A percentile compares a stretch with the other conserved stretches of the same genome.
Conservation (phyloP, 495 filamentous ascomycete genomes). For the Usnea hakonensis region DNA sequence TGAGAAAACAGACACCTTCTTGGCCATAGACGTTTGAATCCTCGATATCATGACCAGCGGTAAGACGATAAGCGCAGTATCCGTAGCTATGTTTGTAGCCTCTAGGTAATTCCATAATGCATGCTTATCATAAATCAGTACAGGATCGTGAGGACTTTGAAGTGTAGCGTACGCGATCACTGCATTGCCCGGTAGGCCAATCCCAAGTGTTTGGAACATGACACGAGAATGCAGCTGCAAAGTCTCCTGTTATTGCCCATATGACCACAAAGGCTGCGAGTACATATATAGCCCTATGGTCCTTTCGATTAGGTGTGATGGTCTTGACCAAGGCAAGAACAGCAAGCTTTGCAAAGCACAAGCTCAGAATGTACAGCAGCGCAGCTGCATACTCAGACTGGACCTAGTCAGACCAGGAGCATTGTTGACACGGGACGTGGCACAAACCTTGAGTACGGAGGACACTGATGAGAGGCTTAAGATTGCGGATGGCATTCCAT, state of each 20-base stretch:
- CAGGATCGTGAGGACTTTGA: background rate
- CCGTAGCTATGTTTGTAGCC: conserved; percentile 38
- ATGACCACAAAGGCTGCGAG: background rate
- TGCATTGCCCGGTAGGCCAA: conserved; percentile 1
- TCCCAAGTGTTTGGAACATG: conserved; percentile 3
- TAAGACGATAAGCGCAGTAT: conserved; percentile 33
- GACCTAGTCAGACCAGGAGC: background rate
- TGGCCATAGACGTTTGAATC: conserved; percentile 29
- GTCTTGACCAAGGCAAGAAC: conserved; percentile 7
- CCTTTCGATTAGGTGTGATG: background rate
- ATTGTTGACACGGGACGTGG: background rate
- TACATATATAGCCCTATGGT: background rate
- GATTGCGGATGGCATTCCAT: background rate
- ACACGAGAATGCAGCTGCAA: conserved; percentile 4
- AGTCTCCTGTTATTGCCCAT: conserved; percentile 3
- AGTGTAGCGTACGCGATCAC: background rate
- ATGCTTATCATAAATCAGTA: background rate
- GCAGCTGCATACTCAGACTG: conserved; percentile 7
- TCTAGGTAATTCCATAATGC: conserved; percentile 34
- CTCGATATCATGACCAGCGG: conserved; percentile 34
- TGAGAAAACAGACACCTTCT: conserved; percentile 27
- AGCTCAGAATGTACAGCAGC: conserved; percentile 5
- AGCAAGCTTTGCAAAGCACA: conserved; percentile 1
- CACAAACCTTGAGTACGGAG: conserved; percentile 3
- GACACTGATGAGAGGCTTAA: background rate